These are phyloP conservation scores for Cordyceps cicadae DNA, from an alignment of 2,329 filamentous ascomycete species.

Conservation along the genomic window DNA sequence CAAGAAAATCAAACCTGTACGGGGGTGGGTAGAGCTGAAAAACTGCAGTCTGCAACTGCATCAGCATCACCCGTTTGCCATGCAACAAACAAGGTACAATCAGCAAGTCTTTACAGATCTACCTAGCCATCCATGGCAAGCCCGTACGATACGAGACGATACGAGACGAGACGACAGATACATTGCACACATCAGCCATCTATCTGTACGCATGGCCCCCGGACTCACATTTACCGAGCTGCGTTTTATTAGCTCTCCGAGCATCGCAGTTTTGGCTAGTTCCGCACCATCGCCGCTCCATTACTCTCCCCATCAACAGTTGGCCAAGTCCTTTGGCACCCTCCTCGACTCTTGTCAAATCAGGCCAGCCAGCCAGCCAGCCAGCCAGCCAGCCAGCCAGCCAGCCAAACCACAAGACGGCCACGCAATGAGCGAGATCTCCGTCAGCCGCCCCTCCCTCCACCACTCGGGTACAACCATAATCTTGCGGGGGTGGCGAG, in stretches of 20 bases:
- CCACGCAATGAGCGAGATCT: neutral
- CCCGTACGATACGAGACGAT: neutral
- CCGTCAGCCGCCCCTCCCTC: neutral
- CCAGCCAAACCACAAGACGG: neutral
- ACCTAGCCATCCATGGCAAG: neutral
- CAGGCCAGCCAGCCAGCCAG: no score
- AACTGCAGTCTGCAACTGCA: neutral
- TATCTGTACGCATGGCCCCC: neutral
- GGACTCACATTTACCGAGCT: no score
- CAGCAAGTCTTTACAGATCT: neutral
- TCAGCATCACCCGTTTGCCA: neutral
- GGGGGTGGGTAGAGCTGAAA: neutral
- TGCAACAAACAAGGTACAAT: neutral
- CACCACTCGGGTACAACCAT: conserved; percentile 1
- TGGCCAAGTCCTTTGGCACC: neutral
- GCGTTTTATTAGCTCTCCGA: neutral
- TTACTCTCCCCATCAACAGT: neutral
- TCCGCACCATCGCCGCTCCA: neutral
- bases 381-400: no score
- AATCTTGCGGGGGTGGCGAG: neutral
- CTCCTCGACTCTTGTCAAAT: neutral
- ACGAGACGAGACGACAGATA: neutral
- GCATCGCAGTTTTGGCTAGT: neutral
- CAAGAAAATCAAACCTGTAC: neutral
- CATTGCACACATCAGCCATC: neutral